Evolutionary conservation across 2,329 filamentous ascomycete genomes (phyloP), one percentile per base, ranked within the genome.

Genomic region (Alternaria sp.): DNA sequence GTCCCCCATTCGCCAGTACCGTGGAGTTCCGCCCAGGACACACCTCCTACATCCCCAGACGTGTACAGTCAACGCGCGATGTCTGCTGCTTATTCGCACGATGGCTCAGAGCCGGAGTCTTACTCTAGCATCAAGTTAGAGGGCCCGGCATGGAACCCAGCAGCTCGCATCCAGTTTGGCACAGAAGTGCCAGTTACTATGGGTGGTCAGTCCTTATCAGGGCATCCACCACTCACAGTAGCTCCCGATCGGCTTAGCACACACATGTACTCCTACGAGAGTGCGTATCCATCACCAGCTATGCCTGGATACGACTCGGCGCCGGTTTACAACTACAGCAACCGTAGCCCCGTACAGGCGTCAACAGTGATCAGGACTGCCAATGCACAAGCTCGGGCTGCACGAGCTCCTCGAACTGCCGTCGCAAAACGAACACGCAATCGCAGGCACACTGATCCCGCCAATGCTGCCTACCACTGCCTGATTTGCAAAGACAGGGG

Each of bases 401-500:
- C 10, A 50, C 57, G 10, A 52, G 47, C 19, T 54, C 63, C 8
- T 32, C 28, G 19, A 56, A 11, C 6, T 62, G 56, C 30, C 21
- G 50, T 28, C 47, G 54, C 46, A 65, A 61, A 65, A 58, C 61
- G 59, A 28, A 13, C 47, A 8, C 64, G 68, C 6, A 72, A 65
- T 21, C 69, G 68, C 44, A 60, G 67, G 50, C 64, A 72, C 21
- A 72, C 70, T 5, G 62, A 71, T 36, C 67, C 64, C 40, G 56
- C 59, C 15, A 56, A 57, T 13, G 66, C 71, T 89, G 70, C 91
- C 88, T 78, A 85, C 87, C 61, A 57, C 66, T 97, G 93, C 75
- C 85, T 89, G 62, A 84, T 89, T 2, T 97, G 93, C 43, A 60
- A 61, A 74, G 89, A 90, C 7, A 92, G 91, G 77, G 86, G 90